phyloP scores from a whole-genome alignment of 164 flowering plant species.

The Kalanchoe fedtschenkoi region DNA sequence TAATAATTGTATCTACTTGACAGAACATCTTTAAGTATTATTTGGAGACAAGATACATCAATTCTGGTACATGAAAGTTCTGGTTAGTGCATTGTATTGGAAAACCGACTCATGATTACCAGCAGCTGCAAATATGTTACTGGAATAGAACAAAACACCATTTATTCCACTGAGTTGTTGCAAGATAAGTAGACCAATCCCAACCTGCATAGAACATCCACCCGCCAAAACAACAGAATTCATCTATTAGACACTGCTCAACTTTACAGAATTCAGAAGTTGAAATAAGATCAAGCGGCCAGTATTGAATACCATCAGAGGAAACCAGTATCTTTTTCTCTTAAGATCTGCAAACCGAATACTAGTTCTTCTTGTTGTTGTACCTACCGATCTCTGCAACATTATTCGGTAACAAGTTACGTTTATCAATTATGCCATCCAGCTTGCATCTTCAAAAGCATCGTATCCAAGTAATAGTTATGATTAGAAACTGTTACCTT shows the following conservation, averaged over 20 bases:
- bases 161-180: slow-evolving; percentile 89
- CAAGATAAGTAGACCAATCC: slow-evolving; percentile 70
- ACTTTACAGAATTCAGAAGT: neutral
- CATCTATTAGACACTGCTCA: neutral
- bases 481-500: slow-evolving; percentile 36
- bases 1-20: slow-evolving; percentile 6
- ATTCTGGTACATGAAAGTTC: neutral
- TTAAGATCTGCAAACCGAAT: slow-evolving; percentile 52
- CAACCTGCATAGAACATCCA: slow-evolving; percentile 41
- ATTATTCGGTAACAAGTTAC: neutral
- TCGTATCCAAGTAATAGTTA: neutral
- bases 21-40: neutral
- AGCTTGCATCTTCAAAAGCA: neutral
- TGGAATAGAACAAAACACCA: slow-evolving; percentile 84
- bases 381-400: slow-evolving; percentile 51
- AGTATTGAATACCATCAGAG: slow-evolving; percentile 38
- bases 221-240: neutral
- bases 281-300: neutral
- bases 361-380: slow-evolving; percentile 39
- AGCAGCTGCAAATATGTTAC: slow-evolving; percentile 64
- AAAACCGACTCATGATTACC: slow-evolving; percentile 29
- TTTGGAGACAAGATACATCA: neutral
- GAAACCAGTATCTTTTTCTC: slow-evolving; percentile 51
- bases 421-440: neutral
- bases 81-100: neutral